Evolutionary conservation across 2,329 filamentous ascomycete genomes (phyloP), one percentile per base, ranked within the genome.

Genomic region (Penicillium sp.): DNA sequence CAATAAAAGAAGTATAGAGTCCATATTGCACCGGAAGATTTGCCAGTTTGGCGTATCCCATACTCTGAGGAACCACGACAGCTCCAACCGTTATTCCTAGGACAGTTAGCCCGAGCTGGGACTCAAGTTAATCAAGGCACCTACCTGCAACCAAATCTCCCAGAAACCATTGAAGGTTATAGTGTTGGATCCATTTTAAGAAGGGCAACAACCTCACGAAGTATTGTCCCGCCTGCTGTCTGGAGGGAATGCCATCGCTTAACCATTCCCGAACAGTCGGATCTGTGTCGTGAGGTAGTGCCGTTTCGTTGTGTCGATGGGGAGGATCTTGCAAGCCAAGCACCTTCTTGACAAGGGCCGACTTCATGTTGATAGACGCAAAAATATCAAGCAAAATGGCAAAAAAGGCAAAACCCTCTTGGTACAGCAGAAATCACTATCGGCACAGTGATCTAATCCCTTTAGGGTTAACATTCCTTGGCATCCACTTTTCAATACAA

Each of bases 1-100:
- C 93, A 82, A 96, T 93, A 71, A 97, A 97, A 0, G 92, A 96
- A 0, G 93, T 93, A 76, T 95, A 95, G 0, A 97, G 83, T 49
- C 93, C 93, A 69, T 88, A 97, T 73, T 96, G 82, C 7, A 87
- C 84, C 1, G 85, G 82, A 12, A 97, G 82, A 62, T 87, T 84
- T 47, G 93, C 93, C 35, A 97, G 81, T 57, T 86, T 81, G 35
- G 93, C 91, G 75, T 97, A 97, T 2, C 92, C 92, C 93, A 97
- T 96, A 60, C 90, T 88, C 72, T 97, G 93, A 12, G 93, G 93
- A 7, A 97, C 90, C 27, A 96, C 91, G n/a, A 91, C 88, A 51
- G 87, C 82, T 29, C 88, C 88, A 54, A 89, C 85, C 4, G 87
- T 89, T 60, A 89, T 81, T 2, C 58, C 58, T 60, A 13, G n/a